These are phyloP conservation scores for Chytridium lagenaria DNA, from an alignment of 371 early-diverging fungal species.

Conservation along the genomic window DNA sequence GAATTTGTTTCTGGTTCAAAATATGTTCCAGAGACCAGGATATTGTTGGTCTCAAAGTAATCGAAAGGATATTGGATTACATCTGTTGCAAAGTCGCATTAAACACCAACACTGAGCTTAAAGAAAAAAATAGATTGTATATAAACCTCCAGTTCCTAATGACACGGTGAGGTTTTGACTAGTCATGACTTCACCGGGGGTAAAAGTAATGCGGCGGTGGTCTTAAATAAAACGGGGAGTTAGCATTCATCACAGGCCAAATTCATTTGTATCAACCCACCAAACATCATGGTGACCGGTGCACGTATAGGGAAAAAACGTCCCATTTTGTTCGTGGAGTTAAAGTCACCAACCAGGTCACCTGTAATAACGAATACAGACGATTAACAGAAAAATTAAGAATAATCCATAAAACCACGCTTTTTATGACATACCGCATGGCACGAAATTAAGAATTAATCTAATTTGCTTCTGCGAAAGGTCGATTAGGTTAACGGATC, in stretches of 20 bases:
- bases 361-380: not conserved
- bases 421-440: constrained; percentile 3
- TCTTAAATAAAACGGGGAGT: not conserved
- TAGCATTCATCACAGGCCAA: not conserved
- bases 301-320: not conserved
- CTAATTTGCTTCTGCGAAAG: not conserved
- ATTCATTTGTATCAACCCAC: not conserved
- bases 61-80: constrained; percentile 45
- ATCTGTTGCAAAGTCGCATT: not conserved
- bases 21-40: constrained; percentile 18
- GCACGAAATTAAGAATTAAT: not conserved
- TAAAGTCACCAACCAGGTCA: not conserved
- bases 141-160: constrained; percentile 5
- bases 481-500: not conserved
- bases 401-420: not conserved
- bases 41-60: constrained; percentile 2
- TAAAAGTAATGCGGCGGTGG: not conserved
- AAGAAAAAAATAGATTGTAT: not conserved
- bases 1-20: not conserved
- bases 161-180: not conserved
- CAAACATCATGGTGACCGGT: not conserved
- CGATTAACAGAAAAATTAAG: not conserved
- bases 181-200: not conserved
- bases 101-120: not conserved
- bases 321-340: not conserved